phyloP scores from a whole-genome alignment of 164 flowering plant species.

The Tetracentron sinense region DNA sequence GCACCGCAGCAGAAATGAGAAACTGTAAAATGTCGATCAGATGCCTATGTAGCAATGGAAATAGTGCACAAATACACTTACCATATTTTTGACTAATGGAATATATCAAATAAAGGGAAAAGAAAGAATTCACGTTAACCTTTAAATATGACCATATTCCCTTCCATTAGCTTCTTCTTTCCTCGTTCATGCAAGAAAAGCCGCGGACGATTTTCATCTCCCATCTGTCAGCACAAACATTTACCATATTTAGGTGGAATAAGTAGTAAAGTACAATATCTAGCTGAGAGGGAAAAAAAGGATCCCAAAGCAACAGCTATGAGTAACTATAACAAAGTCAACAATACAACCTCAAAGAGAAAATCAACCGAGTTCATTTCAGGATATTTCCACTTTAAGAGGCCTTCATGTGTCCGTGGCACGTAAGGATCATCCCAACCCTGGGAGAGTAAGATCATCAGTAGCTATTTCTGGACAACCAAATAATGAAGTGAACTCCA shows the following conservation, averaged over 20 bases:
- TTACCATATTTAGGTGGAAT: no score
- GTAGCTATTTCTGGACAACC: not conserved
- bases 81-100: no score
- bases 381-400: conserved; percentile 92
- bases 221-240: conserved; percentile 53
- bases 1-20: no score
- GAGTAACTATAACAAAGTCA: not conserved
- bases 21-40: no score
- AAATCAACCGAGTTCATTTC: conserved; percentile 95
- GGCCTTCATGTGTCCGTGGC: conserved; percentile 91
- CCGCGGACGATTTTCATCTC: conserved; percentile 45
- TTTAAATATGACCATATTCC: conserved; percentile 54
- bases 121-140: conserved; percentile 33
- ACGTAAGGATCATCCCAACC: conserved; percentile 99
- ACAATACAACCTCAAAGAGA: conserved; percentile 67
- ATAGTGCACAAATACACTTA: no score
- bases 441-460: conserved; percentile 34
- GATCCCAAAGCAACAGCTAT: no score
- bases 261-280: no score
- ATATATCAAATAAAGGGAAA: not conserved
- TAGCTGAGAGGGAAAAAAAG: no score
- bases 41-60: no score
- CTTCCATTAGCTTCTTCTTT: conserved; percentile 76
- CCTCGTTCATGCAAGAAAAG: conserved; percentile 82
- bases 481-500: not conserved